Conservation (phyloP, 148 eudicot genomes). For the Vaccinium darrowii region DNA sequence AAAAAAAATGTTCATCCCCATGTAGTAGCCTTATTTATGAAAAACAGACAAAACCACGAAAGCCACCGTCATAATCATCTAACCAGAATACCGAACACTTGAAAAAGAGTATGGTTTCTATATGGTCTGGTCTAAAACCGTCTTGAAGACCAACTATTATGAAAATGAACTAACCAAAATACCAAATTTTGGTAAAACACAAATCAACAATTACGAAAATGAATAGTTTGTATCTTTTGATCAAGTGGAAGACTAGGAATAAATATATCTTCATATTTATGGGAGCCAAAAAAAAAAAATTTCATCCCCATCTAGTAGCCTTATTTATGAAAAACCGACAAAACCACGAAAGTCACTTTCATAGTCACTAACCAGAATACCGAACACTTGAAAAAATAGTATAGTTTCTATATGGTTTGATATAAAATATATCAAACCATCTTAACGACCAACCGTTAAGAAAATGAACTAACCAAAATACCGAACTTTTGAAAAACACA, state of each 20-base stretch:
- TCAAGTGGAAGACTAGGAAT: background rate
- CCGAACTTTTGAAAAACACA: constrained; percentile 5
- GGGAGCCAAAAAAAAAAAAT: background rate
- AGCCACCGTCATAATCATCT: background rate
- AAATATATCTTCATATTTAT: background rate
- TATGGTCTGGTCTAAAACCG: background rate
- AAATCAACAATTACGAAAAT: background rate
- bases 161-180: background rate
- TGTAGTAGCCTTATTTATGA: background rate
- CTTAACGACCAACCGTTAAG: background rate
- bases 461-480: background rate
- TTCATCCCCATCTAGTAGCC: background rate
- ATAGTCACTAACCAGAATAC: background rate
- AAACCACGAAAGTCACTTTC: background rate
- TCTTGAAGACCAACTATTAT: background rate
- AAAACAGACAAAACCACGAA: background rate
- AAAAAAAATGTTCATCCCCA: background rate
- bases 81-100: background rate
- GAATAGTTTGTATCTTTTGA: no score
- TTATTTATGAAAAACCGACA: background rate
- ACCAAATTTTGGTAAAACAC: background rate
- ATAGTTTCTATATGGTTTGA: background rate
- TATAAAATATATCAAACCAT: background rate
- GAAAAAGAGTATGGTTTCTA: background rate
- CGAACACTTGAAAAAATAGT: background rate